phyloP scores from a whole-genome alignment of 768 basidiomycete genomes.

The Collybia sordida region DNA sequence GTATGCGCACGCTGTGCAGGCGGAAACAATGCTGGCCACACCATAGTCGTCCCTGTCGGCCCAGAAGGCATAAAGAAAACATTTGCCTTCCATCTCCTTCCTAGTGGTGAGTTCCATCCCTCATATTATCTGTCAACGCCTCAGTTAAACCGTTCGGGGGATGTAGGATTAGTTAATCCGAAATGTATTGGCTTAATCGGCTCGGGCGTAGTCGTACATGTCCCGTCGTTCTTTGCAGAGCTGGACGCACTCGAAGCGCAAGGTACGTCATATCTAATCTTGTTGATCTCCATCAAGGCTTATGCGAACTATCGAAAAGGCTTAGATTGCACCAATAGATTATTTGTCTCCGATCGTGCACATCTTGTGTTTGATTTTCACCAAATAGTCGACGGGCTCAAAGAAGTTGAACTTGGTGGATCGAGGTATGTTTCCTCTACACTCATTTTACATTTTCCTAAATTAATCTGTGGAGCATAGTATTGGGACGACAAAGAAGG shows the following conservation, averaged over 20 bases:
- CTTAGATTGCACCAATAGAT: constrained; percentile 76
- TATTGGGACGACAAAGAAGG: constrained; percentile 97
- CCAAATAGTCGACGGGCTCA: constrained; percentile 98
- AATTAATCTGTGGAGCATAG: constrained; percentile 30
- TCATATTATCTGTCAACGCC: constrained; percentile 4
- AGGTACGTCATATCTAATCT: constrained; percentile 50
- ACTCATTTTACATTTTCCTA: not conserved
- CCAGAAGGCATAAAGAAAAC: constrained; percentile 73
- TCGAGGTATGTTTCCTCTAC: constrained; percentile 51
- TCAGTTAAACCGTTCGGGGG: not conserved
- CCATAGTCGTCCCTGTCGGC: constrained; percentile 81
- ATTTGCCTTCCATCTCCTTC: constrained; percentile 94
- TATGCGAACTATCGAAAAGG: constrained; percentile 52
- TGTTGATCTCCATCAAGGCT: not conserved
- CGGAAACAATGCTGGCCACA: constrained; percentile 99
- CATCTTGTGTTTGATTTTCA: constrained; percentile 99
- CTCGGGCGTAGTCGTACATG: constrained; percentile 92
- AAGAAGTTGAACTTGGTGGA: constrained; percentile 95
- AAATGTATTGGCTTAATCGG: constrained; percentile 87
- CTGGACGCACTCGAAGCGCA: constrained; percentile 82
- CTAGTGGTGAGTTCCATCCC: constrained; percentile 60
- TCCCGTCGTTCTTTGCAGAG: constrained; percentile 94
- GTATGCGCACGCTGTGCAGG: constrained; percentile 96
- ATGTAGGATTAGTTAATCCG: constrained; percentile 80
- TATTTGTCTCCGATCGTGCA: constrained; percentile 94